A percentile compares a stretch with the other conserved stretches of the same genome.
Conservation (phyloP, 345 rosid genomes). For the Populus pruinosa region DNA sequence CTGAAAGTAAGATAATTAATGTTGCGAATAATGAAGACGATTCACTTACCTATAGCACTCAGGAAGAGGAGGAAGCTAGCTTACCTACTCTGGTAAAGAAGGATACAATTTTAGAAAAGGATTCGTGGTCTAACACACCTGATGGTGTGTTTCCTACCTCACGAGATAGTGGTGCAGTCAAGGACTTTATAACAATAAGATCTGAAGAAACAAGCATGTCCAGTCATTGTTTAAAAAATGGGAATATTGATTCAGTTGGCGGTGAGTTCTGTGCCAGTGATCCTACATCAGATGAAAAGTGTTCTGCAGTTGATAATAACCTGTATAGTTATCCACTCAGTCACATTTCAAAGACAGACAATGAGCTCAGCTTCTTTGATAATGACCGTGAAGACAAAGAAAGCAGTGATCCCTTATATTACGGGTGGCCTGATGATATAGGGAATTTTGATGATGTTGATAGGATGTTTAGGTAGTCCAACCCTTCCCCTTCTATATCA, state of each 20-base stretch:
- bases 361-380: conserved; percentile 54
- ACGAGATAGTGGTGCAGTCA: conserved; percentile 33
- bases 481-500: not conserved
- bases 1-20: conserved; percentile 37
- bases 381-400: conserved; percentile 54
- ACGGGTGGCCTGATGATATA: conserved; percentile 74
- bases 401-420: conserved; percentile 54
- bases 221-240: conserved; percentile 37
- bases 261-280: conserved; percentile 39
- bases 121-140: conserved; percentile 45
- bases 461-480: conserved; percentile 73
- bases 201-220: conserved; percentile 44
- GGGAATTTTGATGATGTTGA: conserved; percentile 92
- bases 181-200: conserved; percentile 37
- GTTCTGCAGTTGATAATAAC: conserved; percentile 34
- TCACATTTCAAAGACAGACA: conserved; percentile 46
- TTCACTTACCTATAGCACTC: conserved; percentile 26
- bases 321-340: conserved; percentile 47
- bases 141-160: conserved; percentile 40
- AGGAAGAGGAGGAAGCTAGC: conserved; percentile 33
- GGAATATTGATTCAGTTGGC: conserved; percentile 26
- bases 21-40: conserved; percentile 30
- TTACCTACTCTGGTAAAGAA: conserved; percentile 24
- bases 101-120: conserved; percentile 55
- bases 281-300: conserved; percentile 41